Evolutionary conservation across 2,329 filamentous ascomycete species (phyloP).

Genomic region (Aspergillus transmontanensis): DNA sequence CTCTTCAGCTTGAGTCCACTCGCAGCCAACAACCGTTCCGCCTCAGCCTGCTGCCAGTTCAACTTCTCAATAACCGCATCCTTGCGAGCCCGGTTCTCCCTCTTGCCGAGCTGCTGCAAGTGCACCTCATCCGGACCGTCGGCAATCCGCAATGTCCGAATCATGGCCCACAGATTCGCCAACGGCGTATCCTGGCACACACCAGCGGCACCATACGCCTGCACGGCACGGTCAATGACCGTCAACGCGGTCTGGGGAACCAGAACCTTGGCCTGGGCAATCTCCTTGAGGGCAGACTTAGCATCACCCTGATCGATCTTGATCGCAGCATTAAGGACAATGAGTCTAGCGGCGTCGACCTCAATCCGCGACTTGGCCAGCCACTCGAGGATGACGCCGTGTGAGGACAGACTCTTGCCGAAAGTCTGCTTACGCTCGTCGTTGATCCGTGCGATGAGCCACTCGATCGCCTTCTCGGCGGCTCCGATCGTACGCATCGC

Average conservation of each 20-base stretch:
- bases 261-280: constrained; percentile 92
- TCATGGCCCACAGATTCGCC: constrained; percentile 77
- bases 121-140: constrained; percentile 98
- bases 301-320: constrained; percentile 89
- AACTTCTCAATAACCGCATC: constrained; percentile 46
- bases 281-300: constrained; percentile 88
- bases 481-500: constrained; percentile 94
- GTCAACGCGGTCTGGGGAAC: constrained; percentile 79
- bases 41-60: constrained; percentile 44
- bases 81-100: constrained; percentile 57
- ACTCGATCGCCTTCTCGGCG: constrained; percentile 87
- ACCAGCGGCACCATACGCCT: constrained; percentile 87
- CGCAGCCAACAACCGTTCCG: constrained; percentile 39
- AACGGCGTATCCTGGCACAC: constrained; percentile 94
- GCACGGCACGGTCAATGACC: constrained; percentile 92
- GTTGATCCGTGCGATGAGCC: constrained; percentile 92
- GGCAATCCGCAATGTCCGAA: constrained; percentile 80
- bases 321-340: constrained; percentile 92
- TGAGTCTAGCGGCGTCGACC: constrained; percentile 85
- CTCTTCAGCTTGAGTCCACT: constrained; percentile 38
- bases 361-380: constrained; percentile 90
- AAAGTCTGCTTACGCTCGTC: constrained; percentile 90
- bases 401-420: constrained; percentile 80
- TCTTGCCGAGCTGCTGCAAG: constrained; percentile 59
- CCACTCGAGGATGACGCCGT: constrained; percentile 94